phyloP scores from a whole-genome alignment of 2,329 filamentous ascomycete genomes.

The Xylariaceae sp. region DNA sequence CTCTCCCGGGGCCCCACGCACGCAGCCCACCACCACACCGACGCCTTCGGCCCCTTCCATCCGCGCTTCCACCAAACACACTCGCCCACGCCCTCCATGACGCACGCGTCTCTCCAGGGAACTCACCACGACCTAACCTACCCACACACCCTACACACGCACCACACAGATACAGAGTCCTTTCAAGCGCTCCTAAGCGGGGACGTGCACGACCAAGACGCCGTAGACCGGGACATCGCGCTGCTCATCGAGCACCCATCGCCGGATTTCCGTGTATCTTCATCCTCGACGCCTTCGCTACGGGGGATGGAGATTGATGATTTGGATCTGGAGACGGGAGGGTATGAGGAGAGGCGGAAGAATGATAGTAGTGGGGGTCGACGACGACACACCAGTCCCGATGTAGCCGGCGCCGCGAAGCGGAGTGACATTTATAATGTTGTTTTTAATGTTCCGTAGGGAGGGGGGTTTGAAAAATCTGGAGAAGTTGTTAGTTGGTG shows the following conservation, averaged over 20 bases:
- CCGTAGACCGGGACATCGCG: slow-evolving; percentile 30
- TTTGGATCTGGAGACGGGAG: neutral
- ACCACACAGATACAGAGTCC: slow-evolving; percentile 37
- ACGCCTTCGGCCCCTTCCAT: slow-evolving; percentile 9
- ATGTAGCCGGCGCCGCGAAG: slow-evolving; percentile 10
- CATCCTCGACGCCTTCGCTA: slow-evolving; percentile 3
- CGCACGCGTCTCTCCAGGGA: slow-evolving; percentile 18
- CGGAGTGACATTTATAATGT: slow-evolving; percentile 29
- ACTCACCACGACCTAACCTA: slow-evolving; percentile 4
- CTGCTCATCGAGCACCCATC: slow-evolving; percentile 29
- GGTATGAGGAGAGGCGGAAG: neutral
- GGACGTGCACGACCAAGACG: slow-evolving; percentile 32
- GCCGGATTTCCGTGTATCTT: neutral
- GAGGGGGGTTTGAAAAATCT: neutral
- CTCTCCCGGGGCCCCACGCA: slow-evolving; percentile 13
- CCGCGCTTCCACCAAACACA: slow-evolving; percentile 7
- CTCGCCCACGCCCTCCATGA: neutral
- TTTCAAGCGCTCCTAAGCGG: slow-evolving; percentile 47
- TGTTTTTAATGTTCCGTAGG: slow-evolving; percentile 19
- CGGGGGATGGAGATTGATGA: slow-evolving; percentile 25
- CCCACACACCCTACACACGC: neutral
- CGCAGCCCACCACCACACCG: neutral
- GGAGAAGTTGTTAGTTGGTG: neutral
- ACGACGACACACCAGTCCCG: neutral
- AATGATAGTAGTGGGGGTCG: neutral